Base-by-base conservation (phyloP, 78 protist genomes). In the Polysphondylium violaceum region DNA sequence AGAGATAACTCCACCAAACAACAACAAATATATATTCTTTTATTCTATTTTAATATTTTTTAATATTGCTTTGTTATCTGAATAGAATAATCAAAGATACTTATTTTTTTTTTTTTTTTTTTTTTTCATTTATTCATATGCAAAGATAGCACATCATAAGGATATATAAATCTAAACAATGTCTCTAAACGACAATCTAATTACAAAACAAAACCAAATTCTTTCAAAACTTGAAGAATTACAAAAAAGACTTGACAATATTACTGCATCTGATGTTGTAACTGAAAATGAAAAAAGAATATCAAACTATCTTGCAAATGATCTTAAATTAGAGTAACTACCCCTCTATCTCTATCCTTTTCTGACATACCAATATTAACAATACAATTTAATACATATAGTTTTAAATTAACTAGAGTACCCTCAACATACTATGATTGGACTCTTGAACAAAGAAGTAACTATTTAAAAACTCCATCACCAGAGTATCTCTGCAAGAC, bases 401-500 rank as follows among this genome's bases (percentile, higher is more conserved):
- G 87, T 17, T 27, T 50, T 64, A 23, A 81, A 81, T 40, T 81
- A 16, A 33, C 8, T 23, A 64, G 89, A 68, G 89, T 81, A 41
- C 89, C 89, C 11, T 17, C 51, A 68, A 31, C 71, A 27, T 87
- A 87, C 47, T 87, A 87, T 60, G 31, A 17, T 19, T 74, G 86
- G 77, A 43, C 27, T 60, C 58, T 87, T 21, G 86, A 74, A 25
- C 68, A 87, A 51, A 59, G 93, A 44, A 67, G 69, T 33, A 44
- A 27, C 35, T 72, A 68, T 68, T 59, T 87, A 47, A 41, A 41
- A n/a, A 86, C 93, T 36, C 74, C 75, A 12, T 75, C 86, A 17
- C 23, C 35, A 11, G 64, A 75, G 8, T 33, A 87, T 87, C 74
- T 87, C 31, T 87, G 85, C 36, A 87, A 87, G 55, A 87, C 83